Percentiles rank a stretch among this genome's conserved stretches.
phyloP scores from a whole-genome alignment of 169 alveolate species.

The Perkinsus chesapeaki region DNA sequence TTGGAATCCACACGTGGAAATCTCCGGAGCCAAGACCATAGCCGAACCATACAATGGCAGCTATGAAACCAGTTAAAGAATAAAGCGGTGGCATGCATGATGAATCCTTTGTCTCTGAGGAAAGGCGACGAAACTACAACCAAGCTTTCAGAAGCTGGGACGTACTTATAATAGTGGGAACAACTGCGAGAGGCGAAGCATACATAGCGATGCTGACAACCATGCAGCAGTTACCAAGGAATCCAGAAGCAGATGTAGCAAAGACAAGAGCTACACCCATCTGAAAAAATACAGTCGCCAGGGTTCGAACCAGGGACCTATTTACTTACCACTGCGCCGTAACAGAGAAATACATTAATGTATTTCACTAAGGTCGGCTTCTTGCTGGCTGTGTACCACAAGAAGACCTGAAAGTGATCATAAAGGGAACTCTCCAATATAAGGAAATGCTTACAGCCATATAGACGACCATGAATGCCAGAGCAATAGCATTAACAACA shows the following conservation, averaged over 20 bases:
- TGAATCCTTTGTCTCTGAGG: background rate
- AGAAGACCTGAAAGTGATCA: background rate
- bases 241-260: background rate
- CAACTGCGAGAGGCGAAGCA: background rate
- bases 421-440: background rate
- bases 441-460: background rate
- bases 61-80: background rate
- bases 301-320: background rate
- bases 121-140: background rate
- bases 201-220: background rate
- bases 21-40: background rate
- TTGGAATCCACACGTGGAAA: background rate
- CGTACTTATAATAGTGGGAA: background rate
- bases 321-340: background rate
- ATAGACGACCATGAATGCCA: background rate
- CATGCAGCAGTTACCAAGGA: background rate
- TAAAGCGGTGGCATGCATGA: background rate
- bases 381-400: background rate
- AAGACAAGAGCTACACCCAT: background rate
- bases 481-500: background rate
- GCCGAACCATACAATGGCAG: background rate
- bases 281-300: background rate
- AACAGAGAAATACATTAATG: background rate
- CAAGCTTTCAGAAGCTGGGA: background rate
- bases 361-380: background rate